Evolutionary conservation across 805 yeast genomes (phyloP), one percentile per base, ranked within the genome.

Genomic region (Saccharomyces mikatae): DNA sequence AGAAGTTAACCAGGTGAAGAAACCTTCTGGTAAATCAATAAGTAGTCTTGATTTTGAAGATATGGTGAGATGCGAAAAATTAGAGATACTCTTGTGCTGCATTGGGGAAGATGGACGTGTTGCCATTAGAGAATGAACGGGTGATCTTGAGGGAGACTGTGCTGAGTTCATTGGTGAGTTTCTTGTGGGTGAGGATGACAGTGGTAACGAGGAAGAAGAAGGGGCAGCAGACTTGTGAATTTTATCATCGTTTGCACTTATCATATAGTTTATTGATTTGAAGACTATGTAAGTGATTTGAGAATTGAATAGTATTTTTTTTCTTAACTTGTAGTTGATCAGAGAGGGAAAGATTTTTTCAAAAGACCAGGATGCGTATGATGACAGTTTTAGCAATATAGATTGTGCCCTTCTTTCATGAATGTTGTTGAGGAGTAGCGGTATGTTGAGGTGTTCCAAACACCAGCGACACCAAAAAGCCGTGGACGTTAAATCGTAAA

Each of bases 401-500:
- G 65, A 56, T 51, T 67, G 69, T 1, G 64, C 59, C 17, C 55
- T 59, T 46, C 59, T 64, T 50, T 46, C 52, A 32, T 53, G 60
- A 27, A 54, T 44, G 6, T 55, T 51, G 1, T 54, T 30, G 6
- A 62, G 29, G 14, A 66, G 51, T 2, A 49, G 29, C 6, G 53
- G n/a, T 0, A 56, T n/a, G 28, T 60, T 56, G 11, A 65, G 31
- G 52, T 62, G 58, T 5, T 53, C 49, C 1, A 54, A 51, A 52
- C 69, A 65, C 71, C 71, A 67, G 10, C 56, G 55, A 29, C 62
- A 60, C 69, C 69, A 67, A 46, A 57, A 63, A n/a, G 52, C 53
- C 9, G 56, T 53, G 0, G 68, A 58, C 3, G 62, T 60, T 27
- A 50, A 56, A 14, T 63, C 66, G 26, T 63, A 53, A 41, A 54